phyloP scores from a whole-genome alignment of 768 basidiomycete genomes.

The Gymnopilus junonius region DNA sequence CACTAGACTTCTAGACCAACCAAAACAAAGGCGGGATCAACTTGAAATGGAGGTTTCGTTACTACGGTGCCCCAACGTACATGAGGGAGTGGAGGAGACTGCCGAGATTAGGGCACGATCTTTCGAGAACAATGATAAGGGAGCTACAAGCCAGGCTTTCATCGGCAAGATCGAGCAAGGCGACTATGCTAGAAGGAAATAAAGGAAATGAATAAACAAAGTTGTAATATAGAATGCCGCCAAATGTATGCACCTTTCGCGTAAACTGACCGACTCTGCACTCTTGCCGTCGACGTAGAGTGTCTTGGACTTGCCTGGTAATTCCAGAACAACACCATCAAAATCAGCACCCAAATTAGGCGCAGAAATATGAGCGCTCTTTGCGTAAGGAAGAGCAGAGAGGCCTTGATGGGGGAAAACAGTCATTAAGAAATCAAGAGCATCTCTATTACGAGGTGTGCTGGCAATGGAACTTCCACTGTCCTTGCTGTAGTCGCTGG shows the following conservation, averaged over 20 bases:
- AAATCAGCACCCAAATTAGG: constrained; percentile 72
- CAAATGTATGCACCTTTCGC: constrained; percentile 69
- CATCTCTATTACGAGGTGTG: constrained; percentile 57
- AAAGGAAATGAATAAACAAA: constrained; percentile 7
- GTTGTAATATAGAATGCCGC: background rate
- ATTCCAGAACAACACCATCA: constrained; percentile 77
- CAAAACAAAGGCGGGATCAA: constrained; percentile 78
- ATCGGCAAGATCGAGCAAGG: constrained; percentile 85
- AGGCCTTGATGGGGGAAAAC: constrained; percentile 79
- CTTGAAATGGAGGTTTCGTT: constrained; percentile 77
- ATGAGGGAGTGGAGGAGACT: constrained; percentile 86
- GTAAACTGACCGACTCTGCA: constrained; percentile 75
- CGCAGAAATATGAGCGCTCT: constrained; percentile 73
- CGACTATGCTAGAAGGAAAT: constrained; percentile 65
- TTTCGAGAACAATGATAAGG: constrained; percentile 80
- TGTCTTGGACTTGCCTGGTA: constrained; percentile 73
- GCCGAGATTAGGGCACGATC: constrained; percentile 69
- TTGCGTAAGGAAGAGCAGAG: constrained; percentile 70
- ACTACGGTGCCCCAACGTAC: constrained; percentile 92
- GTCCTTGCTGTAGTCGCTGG: constrained; percentile 47
- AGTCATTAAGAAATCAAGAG: constrained; percentile 77
- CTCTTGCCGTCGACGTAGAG: constrained; percentile 87
- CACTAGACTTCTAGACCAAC: constrained; percentile 82
- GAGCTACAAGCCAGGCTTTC: constrained; percentile 80
- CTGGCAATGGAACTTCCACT: constrained; percentile 41